Base-by-base conservation (phyloP, 805 yeast genomes). In the Kurtzmaniella fragi region DNA sequence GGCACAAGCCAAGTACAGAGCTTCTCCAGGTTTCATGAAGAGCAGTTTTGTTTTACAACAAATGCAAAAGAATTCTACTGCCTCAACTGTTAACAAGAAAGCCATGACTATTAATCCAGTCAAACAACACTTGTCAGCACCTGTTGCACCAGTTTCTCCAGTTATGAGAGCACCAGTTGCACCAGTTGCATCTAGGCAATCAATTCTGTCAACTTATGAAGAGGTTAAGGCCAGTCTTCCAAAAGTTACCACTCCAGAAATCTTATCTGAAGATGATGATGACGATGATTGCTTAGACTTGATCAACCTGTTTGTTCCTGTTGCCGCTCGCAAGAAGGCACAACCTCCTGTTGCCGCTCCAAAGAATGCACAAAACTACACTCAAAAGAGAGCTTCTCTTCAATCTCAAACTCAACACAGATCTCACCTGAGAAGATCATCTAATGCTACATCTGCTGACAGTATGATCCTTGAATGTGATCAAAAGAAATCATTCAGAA, bases 1-100 rank as follows among this genome's bases (percentile, higher is more conserved):
- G 33, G 8, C 31, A 12, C 33, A 17, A 17, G 17, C 34, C 5
- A 27, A 23, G 12, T 36, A 36, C 42, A 51, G 67, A 35, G 72
- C 66, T 23, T 67, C 73, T 2, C 42, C 60, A 35, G 73, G 73
- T 0, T 68, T 68, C 47, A 68, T 68, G 73, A 62, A 67, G 52
- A 56, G 64, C 37, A 61, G 70, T 30, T 67, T 61, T 47, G 53
- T 68, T 13, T 62, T 68, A 53, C 64, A 64, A 55, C 17, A 31
- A 31, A 15, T 17, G 25, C 25, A 20, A 20, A 5, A 20, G 8
- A 20, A 20, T 20, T 20, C 39, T 5, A 13, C 20, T 17, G 28
- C 26, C 15, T 16, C n/a, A 7, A 13, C 15, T 20, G 8, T 20
- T 20, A 20, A 20, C 25, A 20, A 20, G 25, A 20, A 20, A 20